phyloP scores from a whole-genome alignment of 768 basidiomycete species.

The Candolleomyces efflorescens region DNA sequence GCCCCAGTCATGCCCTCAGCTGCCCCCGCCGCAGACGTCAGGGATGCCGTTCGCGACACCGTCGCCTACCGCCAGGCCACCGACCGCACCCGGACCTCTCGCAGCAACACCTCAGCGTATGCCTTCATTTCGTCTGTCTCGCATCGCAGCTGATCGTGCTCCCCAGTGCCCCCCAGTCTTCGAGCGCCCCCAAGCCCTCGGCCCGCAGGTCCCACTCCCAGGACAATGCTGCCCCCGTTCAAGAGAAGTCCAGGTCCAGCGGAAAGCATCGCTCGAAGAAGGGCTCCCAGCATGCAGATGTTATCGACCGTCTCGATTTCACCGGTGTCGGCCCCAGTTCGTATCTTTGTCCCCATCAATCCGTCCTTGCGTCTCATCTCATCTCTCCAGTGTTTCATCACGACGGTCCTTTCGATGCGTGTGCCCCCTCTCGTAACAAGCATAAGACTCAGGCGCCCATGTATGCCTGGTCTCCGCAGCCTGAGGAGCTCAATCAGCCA shows the following conservation, averaged over 20 bases:
- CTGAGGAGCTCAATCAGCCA: conserved; percentile 31
- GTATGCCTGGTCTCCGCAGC: conserved; percentile 59
- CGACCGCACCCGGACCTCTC: conserved; percentile 43
- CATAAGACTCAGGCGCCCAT: conserved; percentile 78
- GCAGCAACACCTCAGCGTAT: conserved; percentile 56
- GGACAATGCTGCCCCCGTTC: conserved; percentile 31
- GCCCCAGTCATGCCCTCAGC: conserved; percentile 5
- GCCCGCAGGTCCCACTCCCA: conserved; percentile 45
- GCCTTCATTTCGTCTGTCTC: conserved; percentile 14
- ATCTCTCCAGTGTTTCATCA: conserved; percentile 75
- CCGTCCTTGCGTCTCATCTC: conserved; percentile 15
- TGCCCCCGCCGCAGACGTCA: conserved; percentile 31
- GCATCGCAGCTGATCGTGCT: conserved; percentile 4
- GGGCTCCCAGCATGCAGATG: conserved; percentile 79
- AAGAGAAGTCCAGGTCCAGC: conserved; percentile 33
- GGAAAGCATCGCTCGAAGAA: conserved; percentile 56
- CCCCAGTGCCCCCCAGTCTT: conserved; percentile 16
- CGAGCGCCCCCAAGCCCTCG: conserved; percentile 19
- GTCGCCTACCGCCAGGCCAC: conserved; percentile 46
- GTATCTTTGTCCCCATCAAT: conserved; percentile 21
- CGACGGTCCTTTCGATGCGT: conserved; percentile 89
- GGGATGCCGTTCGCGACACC: conserved; percentile 67
- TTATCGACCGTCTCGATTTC: conserved; percentile 85
- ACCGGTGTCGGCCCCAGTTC: conserved; percentile 80
- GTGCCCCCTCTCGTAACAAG: conserved; percentile 85